These are phyloP conservation scores for Bondarzewia mesenterica DNA, from an alignment of 1,284 basidiomycete species.

Conservation along the genomic window DNA sequence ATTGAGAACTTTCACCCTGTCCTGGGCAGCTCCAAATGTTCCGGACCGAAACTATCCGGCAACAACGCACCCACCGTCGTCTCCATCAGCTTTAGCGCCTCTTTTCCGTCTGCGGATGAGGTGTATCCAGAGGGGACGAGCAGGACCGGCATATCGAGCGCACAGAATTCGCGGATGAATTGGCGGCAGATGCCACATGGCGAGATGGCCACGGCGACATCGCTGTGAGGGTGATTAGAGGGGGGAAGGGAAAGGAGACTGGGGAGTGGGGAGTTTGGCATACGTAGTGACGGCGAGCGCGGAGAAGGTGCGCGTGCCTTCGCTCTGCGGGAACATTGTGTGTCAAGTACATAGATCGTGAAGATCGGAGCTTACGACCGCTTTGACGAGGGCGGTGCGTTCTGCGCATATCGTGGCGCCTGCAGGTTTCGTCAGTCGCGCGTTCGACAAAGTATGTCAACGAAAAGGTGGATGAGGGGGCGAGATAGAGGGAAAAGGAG, in stretches of 20 bases:
- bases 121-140: conserved; percentile 61
- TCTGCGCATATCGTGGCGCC: conserved; percentile 84
- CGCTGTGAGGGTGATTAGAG: conserved; percentile 28
- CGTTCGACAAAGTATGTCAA: neutral
- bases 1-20: neutral
- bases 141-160: conserved; percentile 67
- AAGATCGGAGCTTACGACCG: conserved; percentile 49
- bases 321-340: conserved; percentile 48
- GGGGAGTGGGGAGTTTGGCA: conserved; percentile 7
- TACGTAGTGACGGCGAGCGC: conserved; percentile 74
- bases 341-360: neutral
- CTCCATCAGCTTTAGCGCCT: conserved; percentile 44
- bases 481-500: neutral
- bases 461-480: neutral
- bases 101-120: conserved; percentile 24
- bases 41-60: conserved; percentile 87
- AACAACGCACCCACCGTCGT: conserved; percentile 72
- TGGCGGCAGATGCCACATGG: conserved; percentile 93
- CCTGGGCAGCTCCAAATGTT: conserved; percentile 51
- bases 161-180: conserved; percentile 84
- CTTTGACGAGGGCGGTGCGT: conserved; percentile 82
- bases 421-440: conserved; percentile 17
- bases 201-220: conserved; percentile 58
- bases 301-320: conserved; percentile 57
- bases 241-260: neutral